phyloP scores from a whole-genome alignment of 108 stramenopile genomes.

The Fistulifera pelliculosa region DNA sequence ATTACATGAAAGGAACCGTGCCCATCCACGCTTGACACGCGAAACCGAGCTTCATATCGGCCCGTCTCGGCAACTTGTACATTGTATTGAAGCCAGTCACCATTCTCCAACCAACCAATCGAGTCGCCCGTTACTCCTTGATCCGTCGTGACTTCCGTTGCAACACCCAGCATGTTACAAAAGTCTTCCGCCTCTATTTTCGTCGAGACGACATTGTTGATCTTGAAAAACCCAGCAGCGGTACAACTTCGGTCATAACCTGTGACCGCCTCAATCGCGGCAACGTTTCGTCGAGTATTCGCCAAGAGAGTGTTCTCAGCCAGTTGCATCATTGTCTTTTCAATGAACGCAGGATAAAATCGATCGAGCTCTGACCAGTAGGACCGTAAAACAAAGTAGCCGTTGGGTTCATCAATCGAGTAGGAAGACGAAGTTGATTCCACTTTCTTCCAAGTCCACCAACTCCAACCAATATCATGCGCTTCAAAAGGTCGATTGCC shows the following conservation, averaged over 20 bases:
- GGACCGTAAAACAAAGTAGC: neutral
- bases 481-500: neutral
- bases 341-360: neutral
- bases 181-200: neutral
- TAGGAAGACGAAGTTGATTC: neutral
- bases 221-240: neutral
- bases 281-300: neutral
- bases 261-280: neutral
- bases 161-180: neutral
- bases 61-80: too few species aligned
- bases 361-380: neutral
- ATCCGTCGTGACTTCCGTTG: neutral
- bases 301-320: neutral
- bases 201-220: neutral
- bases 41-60: neutral
- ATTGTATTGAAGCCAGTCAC: neutral
- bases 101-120: neutral
- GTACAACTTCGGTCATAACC: neutral
- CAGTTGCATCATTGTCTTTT: neutral
- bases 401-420: neutral
- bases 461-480: neutral
- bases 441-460: constrained; percentile 1
- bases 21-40: neutral
- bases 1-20: neutral
- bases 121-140: neutral